phyloP scores from a whole-genome alignment of 2,329 filamentous ascomycete genomes.

The Fusarium acutatum region DNA sequence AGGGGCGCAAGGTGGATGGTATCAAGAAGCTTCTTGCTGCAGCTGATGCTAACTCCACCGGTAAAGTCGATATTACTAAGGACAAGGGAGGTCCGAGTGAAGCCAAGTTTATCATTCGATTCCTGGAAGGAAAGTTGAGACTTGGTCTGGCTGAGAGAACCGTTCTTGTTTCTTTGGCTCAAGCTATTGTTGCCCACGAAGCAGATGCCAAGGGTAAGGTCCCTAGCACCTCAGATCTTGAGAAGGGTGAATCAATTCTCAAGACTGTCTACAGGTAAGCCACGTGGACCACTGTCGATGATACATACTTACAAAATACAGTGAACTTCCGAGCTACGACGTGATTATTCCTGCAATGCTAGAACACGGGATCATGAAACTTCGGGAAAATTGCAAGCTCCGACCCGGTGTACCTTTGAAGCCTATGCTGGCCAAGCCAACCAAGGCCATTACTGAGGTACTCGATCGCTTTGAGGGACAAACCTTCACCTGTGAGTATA shows the following conservation, averaged over 20 bases:
- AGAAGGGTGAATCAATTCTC: conserved; percentile 83
- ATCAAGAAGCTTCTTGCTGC: conserved; percentile 98
- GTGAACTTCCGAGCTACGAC: conserved; percentile 94
- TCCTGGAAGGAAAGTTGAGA: conserved; percentile 92
- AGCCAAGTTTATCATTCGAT: conserved; percentile 91
- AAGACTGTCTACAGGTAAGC: conserved; percentile 88
- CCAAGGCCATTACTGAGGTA: conserved; percentile 97
- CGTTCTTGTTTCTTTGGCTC: conserved; percentile 87
- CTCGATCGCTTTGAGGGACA: conserved; percentile 95
- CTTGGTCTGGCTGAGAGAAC: conserved; percentile 93
- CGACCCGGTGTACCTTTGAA: conserved; percentile 94
- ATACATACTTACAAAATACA: conserved; percentile 54
- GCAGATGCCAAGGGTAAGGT: conserved; percentile 73
- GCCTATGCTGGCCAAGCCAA: conserved; percentile 98
- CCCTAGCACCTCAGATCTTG: conserved; percentile 79
- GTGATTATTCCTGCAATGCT: conserved; percentile 92
- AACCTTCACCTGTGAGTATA: conserved; percentile 97
- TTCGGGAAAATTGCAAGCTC: conserved; percentile 87
- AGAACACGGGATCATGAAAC: conserved; percentile 82
- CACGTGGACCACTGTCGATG: background rate
- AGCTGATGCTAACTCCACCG: conserved; percentile 76
- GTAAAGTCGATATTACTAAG: conserved; percentile 88
- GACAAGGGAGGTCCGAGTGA: conserved; percentile 95
- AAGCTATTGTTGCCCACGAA: conserved; percentile 88
- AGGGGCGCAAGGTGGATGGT: conserved; percentile 87